These are phyloP conservation scores for Yamadazyma songkhlaensis DNA, from an alignment of 1,139 yeast species.

Conservation along the genomic window DNA sequence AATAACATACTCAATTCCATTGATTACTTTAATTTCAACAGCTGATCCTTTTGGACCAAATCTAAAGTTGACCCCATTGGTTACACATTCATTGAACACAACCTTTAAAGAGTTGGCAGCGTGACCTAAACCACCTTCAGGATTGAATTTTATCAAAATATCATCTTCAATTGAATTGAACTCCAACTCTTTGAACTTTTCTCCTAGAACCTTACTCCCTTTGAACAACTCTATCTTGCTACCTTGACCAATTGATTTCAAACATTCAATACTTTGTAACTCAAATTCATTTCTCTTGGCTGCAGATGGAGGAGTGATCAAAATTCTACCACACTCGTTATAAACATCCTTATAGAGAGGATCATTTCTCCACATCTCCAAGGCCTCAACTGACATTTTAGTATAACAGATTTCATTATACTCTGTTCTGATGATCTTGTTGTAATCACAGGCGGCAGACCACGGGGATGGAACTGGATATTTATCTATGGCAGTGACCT, in stretches of 20 bases:
- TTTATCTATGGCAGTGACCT: constrained; percentile 29
- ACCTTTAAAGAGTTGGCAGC: constrained; percentile 26
- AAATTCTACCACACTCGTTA: constrained; percentile 33
- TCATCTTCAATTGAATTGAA: constrained; percentile 18
- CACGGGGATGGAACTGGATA: constrained; percentile 43
- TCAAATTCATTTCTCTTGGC: constrained; percentile 30
- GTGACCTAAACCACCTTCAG: constrained; percentile 30
- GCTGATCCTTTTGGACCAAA: constrained; percentile 25
- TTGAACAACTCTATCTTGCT: constrained; percentile 19
- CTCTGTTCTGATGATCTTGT: constrained; percentile 47
- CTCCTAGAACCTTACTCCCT: constrained; percentile 24
- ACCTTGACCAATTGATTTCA: constrained; percentile 27
- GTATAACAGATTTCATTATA: constrained; percentile 35
- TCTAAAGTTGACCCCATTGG: constrained; percentile 25
- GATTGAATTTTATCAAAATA: constrained; percentile 15
- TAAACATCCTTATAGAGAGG: constrained; percentile 27
- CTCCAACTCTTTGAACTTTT: constrained; percentile 22
- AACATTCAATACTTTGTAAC: constrained; percentile 25
- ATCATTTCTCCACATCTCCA: constrained; percentile 33
- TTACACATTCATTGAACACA: constrained; percentile 18
- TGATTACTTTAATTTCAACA: constrained; percentile 6
- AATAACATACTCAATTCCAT: constrained; percentile 15
- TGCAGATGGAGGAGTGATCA: constrained; percentile 18
- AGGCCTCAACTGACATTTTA: constrained; percentile 38
- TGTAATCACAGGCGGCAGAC: constrained; percentile 49